Conservation (phyloP, 1,139 yeast genomes). For the Sugiyamaella grinbergsii region DNA sequence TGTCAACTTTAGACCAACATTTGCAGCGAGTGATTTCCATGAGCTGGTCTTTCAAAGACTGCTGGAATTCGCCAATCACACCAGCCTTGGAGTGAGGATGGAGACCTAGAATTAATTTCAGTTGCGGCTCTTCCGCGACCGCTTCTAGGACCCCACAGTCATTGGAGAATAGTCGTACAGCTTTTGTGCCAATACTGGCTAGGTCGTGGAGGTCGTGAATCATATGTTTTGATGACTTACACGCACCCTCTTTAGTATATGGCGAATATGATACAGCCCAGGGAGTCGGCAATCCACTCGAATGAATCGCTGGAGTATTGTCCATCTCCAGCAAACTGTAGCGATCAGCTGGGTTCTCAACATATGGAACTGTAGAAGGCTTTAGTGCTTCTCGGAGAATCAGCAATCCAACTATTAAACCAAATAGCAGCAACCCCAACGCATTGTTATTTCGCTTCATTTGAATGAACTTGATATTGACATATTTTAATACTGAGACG, state of each 20-base stretch:
- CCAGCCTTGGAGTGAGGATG: slow-evolving; percentile 30
- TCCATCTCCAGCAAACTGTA: neutral
- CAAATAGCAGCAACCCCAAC: neutral
- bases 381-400: slow-evolving; percentile 2
- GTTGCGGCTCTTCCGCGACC: slow-evolving; percentile 21
- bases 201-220: slow-evolving; percentile 60
- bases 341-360: neutral
- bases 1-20: slow-evolving; percentile 32
- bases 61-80: slow-evolving; percentile 17
- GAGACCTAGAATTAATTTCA: slow-evolving; percentile 34
- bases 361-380: neutral
- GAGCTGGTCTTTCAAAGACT: slow-evolving; percentile 31
- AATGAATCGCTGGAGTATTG: slow-evolving; percentile 7
- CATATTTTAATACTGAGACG: neutral
- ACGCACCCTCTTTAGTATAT: slow-evolving; percentile 66
- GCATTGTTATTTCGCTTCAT: neutral
- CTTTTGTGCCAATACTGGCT: slow-evolving; percentile 41
- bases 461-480: neutral
- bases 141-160: slow-evolving; percentile 36
- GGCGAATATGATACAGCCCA: slow-evolving; percentile 85
- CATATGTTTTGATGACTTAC: slow-evolving; percentile 65
- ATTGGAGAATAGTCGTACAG: slow-evolving; percentile 33
- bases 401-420: neutral
- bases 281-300: slow-evolving; percentile 41
- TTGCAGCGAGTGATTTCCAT: slow-evolving; percentile 31